These are phyloP conservation scores for Saraca asoca DNA, from an alignment of 331 rosid species.

Conservation along the genomic window DNA sequence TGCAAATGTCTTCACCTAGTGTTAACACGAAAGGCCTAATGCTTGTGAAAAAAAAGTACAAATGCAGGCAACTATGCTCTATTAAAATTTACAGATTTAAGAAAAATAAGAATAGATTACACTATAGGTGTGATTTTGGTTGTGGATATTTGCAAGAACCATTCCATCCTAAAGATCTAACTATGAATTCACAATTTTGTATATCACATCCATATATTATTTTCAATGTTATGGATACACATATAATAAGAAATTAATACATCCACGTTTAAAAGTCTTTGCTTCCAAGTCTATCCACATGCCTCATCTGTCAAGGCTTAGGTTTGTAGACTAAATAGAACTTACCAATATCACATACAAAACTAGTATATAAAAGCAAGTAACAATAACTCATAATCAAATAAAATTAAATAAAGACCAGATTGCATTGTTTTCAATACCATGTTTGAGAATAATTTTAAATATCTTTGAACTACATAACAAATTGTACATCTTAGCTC, in stretches of 20 bases:
- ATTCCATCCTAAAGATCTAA: background rate
- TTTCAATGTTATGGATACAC: slow-evolving; percentile 9
- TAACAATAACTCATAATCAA: slow-evolving; percentile 10
- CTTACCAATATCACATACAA: slow-evolving; percentile 28
- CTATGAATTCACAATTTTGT: slow-evolving; percentile 9
- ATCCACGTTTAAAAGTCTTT: no score
- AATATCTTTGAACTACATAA: slow-evolving; percentile 32
- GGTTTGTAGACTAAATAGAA: slow-evolving; percentile 10
- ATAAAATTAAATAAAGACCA: slow-evolving; percentile 15
- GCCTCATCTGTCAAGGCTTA: slow-evolving; percentile 13
- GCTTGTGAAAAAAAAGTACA: no score
- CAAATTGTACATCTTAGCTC: slow-evolving; percentile 30
- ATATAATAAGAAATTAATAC: background rate
- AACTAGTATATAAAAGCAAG: background rate
- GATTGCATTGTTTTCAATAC: slow-evolving; percentile 20
- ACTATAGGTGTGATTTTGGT: no score
- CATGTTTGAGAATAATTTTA: slow-evolving; percentile 33
- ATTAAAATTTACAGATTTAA: no score
- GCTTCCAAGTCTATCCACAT: slow-evolving; percentile 16
- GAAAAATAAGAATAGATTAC: no score
- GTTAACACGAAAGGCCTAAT: no score
- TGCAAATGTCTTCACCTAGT: no score
- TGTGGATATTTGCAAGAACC: slow-evolving; percentile 12
- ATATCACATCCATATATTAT: background rate
- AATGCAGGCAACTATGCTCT: no score